phyloP scores from a whole-genome alignment of 176 grass and related monocot genomes.

The Juncus effusus region DNA sequence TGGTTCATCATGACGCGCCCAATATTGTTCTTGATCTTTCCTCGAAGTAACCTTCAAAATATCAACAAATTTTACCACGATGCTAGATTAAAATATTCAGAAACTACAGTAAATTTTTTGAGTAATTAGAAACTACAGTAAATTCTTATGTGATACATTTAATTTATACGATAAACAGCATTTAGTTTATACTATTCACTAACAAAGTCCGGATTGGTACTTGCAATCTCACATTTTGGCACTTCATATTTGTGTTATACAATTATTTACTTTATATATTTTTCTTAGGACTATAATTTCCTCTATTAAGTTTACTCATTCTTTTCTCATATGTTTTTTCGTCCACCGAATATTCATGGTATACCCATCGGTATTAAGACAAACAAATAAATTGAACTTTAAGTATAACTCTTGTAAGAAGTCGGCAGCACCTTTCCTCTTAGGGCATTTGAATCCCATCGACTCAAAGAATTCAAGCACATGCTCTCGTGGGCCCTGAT shows the following conservation, averaged over 20 bases:
- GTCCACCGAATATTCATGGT: neutral
- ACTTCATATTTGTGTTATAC: no score
- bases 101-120: no score
- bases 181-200: no score
- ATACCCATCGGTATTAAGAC: neutral
- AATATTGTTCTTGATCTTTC: slow-evolving; percentile 94
- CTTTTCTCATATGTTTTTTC: no score
- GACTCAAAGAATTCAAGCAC: slow-evolving; percentile 88
- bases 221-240: no score
- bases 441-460: slow-evolving; percentile 79
- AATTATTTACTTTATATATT: no score
- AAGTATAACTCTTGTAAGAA: slow-evolving; percentile 90
- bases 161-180: no score
- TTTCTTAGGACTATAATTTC: no score
- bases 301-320: no score
- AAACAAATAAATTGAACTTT: neutral
- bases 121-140: no score
- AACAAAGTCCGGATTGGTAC: no score
- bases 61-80: neutral
- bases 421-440: slow-evolving; percentile 83
- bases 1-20: slow-evolving; percentile 34
- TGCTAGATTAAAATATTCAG: neutral
- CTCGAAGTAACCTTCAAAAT: slow-evolving; percentile 53
- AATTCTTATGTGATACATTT: no score
- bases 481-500: slow-evolving; percentile 67